phyloP scores from a whole-genome alignment of 2,329 filamentous ascomycete species.

The Helotiales sp. region DNA sequence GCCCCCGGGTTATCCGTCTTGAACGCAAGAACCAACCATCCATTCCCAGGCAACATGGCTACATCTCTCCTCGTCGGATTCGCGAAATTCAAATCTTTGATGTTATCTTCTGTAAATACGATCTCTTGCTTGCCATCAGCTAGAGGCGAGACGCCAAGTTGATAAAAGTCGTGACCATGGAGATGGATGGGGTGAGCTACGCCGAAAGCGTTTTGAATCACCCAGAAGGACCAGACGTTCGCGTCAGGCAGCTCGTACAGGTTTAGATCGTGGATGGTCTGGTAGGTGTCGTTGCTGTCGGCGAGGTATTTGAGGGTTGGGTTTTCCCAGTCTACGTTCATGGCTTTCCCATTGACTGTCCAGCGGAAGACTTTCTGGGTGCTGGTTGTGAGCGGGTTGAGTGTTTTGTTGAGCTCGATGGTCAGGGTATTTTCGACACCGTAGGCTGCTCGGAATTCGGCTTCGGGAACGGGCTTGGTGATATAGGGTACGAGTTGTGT shows the following conservation, averaged over 20 bases:
- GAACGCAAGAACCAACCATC: conserved; percentile 51
- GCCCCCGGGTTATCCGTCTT: conserved; percentile 50
- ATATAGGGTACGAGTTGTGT: conserved; percentile 12
- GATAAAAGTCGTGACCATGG: conserved; percentile 49
- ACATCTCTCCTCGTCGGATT: conserved; percentile 53
- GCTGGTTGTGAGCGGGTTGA: conserved; percentile 1
- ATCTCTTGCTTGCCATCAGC: conserved; percentile 26
- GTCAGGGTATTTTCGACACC: not conserved
- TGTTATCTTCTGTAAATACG: conserved; percentile 4
- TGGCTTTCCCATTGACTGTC: conserved; percentile 20
- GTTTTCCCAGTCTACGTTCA: conserved; percentile 43
- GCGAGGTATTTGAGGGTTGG: conserved; percentile 40
- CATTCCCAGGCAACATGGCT: conserved; percentile 44
- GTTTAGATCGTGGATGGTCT: not conserved
- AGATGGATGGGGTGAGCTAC: conserved; percentile 47
- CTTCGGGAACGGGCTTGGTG: conserved; percentile 4
- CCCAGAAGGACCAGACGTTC: conserved; percentile 11
- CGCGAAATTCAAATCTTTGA: conserved; percentile 38
- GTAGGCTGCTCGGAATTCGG: conserved; percentile 1
- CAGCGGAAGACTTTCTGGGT: conserved; percentile 7
- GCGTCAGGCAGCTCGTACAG: conserved; percentile 17
- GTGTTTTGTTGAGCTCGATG: too few relatives aligned
- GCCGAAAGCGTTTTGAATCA: conserved; percentile 5
- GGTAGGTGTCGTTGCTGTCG: conserved; percentile 3
- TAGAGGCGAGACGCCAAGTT: conserved; percentile 47